Evolutionary conservation across 305 asterid genomes (phyloP).

Genomic region (Galium porrigens): DNA sequence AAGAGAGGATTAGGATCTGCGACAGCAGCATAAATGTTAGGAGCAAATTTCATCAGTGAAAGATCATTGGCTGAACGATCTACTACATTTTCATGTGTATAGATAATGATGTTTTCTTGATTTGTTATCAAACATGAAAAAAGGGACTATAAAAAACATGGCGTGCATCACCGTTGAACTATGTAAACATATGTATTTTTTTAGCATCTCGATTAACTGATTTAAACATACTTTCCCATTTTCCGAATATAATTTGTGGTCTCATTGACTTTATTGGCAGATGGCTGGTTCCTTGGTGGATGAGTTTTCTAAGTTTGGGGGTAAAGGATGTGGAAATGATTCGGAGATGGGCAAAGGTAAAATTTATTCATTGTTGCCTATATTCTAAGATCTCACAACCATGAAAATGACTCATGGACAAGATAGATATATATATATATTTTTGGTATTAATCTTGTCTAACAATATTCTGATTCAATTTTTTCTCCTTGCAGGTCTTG

Average conservation of each 20-base stretch:
- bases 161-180: background rate
- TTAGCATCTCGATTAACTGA: background rate
- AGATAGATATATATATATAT: too few relatives aligned
- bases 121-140: background rate
- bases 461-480: constrained; percentile 5
- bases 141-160: background rate
- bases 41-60: background rate
- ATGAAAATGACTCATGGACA: background rate
- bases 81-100: background rate
- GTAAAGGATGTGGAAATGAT: constrained; percentile 40
- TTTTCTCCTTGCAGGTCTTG: constrained; percentile 41
- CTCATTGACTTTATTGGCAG: constrained; percentile 30
- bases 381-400: background rate
- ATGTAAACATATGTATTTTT: background rate
- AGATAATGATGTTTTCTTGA: background rate
- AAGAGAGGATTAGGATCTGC: background rate
- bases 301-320: constrained; percentile 54
- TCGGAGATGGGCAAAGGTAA: constrained; percentile 57
- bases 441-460: background rate
- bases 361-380: background rate
- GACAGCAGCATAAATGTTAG: background rate
- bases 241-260: constrained; percentile 15
- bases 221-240: background rate
- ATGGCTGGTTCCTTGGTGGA: constrained; percentile 38
- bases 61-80: background rate